These are phyloP conservation scores for Aspergillus conjunctus DNA, from an alignment of 495 filamentous ascomycete genomes.

Conservation along the genomic window DNA sequence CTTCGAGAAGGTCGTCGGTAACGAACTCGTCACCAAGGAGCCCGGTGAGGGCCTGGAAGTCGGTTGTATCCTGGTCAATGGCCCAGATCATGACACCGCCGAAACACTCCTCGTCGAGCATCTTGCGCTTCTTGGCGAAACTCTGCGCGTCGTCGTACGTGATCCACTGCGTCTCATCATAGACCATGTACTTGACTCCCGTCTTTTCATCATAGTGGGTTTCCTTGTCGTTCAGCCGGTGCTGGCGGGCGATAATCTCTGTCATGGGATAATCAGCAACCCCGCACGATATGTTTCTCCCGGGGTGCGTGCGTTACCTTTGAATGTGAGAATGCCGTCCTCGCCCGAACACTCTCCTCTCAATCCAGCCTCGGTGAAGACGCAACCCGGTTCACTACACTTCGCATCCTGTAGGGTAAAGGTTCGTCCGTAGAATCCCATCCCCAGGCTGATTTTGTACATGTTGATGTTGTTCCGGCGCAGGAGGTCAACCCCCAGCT, in stretches of 20 bases:
- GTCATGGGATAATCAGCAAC: too few species aligned
- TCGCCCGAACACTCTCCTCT: constrained; percentile 1
- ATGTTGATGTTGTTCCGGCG: not conserved
- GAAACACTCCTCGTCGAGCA: constrained; percentile 17
- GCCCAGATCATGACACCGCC: constrained; percentile 36
- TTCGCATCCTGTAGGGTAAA: constrained; percentile 7
- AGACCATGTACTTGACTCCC: constrained; percentile 4
- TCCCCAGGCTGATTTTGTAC: not conserved
- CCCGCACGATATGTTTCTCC: not conserved
- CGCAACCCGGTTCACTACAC: not conserved
- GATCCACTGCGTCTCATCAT: constrained; percentile 7
- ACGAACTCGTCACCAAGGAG: constrained; percentile 21
- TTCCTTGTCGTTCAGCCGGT: not conserved
- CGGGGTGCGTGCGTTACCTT: too few species aligned
- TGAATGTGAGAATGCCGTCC: not conserved
- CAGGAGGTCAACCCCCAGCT: not conserved
- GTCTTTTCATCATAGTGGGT: not conserved
- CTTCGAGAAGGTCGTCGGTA: not conserved
- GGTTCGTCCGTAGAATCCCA: constrained; percentile 8
- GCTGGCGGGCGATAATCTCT: constrained; percentile 1
- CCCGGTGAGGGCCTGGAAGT: constrained; percentile 22
- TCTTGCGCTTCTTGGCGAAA: not conserved
- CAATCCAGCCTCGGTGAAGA: not conserved
- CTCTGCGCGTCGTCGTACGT: constrained; percentile 11
- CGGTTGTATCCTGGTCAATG: constrained; percentile 28